These are phyloP conservation scores for Neurospora intermedia DNA, from an alignment of 495 filamentous ascomycete genomes.

Conservation along the genomic window DNA sequence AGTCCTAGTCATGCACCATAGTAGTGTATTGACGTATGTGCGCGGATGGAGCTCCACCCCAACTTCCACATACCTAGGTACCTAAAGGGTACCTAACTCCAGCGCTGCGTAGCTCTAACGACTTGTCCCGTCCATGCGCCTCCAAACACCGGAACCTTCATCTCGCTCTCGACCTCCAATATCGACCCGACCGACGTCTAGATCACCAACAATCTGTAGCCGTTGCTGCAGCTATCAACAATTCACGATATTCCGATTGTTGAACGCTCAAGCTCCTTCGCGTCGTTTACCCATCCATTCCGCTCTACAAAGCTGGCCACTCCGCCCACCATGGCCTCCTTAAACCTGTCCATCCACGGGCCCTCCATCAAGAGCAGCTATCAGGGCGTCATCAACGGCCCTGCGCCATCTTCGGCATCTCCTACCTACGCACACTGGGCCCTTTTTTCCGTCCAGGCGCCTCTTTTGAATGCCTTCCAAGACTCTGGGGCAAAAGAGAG, in stretches of 20 bases:
- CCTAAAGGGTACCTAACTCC: neutral
- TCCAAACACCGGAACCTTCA: neutral
- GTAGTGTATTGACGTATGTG: neutral
- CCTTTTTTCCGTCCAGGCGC: constrained; percentile 81
- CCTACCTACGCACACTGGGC: constrained; percentile 64
- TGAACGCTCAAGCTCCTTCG: neutral
- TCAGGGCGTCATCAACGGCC: constrained; percentile 69
- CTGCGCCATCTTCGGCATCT: constrained; percentile 49
- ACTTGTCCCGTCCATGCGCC: neutral
- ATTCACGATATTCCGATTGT: neutral
- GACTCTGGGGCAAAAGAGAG: constrained; percentile 80
- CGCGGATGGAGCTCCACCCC: neutral
- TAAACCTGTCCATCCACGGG: constrained; percentile 85
- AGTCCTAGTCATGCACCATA: too few species aligned
- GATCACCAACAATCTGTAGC: constrained; percentile 1
- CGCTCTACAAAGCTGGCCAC: neutral
- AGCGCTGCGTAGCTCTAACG: neutral
- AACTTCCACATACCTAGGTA: neutral
- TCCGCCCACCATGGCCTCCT: constrained; percentile 60
- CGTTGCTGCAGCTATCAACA: neutral
- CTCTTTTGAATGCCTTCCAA: constrained; percentile 84
- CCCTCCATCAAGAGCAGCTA: constrained; percentile 90
- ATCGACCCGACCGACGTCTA: neutral
- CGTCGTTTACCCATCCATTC: neutral
- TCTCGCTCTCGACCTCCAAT: neutral